Percentiles rank a stretch among this genome's conserved stretches.
Evolutionary conservation across 2,329 filamentous ascomycete genomes (phyloP).

Genomic region (Colletotrichum caudatum): DNA sequence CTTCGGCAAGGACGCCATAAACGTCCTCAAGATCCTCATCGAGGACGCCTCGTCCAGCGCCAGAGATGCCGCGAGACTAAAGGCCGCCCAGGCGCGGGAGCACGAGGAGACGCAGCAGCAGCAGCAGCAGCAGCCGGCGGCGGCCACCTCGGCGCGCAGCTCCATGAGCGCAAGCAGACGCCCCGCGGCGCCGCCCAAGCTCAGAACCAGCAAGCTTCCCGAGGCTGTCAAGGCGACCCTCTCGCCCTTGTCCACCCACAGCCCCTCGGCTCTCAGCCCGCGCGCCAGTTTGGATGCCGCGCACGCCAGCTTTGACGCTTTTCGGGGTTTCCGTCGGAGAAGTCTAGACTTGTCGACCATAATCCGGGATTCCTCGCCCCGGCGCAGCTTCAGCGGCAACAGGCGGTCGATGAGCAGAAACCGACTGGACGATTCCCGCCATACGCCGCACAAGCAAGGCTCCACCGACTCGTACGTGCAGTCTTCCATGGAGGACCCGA

Average conservation of each 20-base stretch:
- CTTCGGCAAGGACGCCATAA: slow-evolving; percentile 84
- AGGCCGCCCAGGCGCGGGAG: slow-evolving; percentile 21
- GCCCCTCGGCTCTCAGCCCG: slow-evolving; percentile 61
- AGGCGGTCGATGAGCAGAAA: slow-evolving; percentile 64
- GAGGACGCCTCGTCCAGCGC: slow-evolving; percentile 67
- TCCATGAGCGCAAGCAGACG: slow-evolving; percentile 40
- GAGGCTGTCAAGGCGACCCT: slow-evolving; percentile 73
- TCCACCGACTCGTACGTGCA: slow-evolving; percentile 82
- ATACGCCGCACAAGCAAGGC: slow-evolving; percentile 66
- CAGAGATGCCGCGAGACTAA: slow-evolving; percentile 27
- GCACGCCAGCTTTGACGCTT: slow-evolving; percentile 66
- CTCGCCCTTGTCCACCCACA: slow-evolving; percentile 61
- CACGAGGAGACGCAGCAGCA: not conserved
- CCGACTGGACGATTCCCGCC: slow-evolving; percentile 58
- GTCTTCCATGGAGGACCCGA: slow-evolving; percentile 78
- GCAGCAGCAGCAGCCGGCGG: not conserved
- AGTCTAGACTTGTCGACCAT: slow-evolving; percentile 65
- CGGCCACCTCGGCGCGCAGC: slow-evolving; percentile 40
- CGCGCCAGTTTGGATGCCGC: slow-evolving; percentile 66
- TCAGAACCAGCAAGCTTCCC: slow-evolving; percentile 58
- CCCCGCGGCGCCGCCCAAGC: slow-evolving; percentile 45
- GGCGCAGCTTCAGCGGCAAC: slow-evolving; percentile 74
- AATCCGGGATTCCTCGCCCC: slow-evolving; percentile 57
- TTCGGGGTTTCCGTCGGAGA: slow-evolving; percentile 59
- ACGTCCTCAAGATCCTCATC: slow-evolving; percentile 79